phyloP scores from a whole-genome alignment of 495 filamentous ascomycete species.

The Neurospora sp. region DNA sequence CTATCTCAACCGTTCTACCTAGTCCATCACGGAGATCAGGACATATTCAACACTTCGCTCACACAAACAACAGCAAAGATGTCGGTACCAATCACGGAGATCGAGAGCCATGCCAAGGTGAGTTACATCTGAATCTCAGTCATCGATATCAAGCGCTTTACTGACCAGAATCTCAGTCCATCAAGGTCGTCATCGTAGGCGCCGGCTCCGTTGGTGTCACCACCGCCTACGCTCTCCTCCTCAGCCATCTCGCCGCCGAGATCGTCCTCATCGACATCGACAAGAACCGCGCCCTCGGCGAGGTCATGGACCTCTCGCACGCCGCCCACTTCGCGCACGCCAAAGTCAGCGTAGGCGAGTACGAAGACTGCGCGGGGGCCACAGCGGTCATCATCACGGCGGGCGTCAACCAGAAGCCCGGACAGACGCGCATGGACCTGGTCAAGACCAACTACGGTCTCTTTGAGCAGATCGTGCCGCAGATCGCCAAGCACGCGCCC shows the following conservation, averaged over 20 bases:
- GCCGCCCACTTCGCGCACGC: constrained; percentile 27
- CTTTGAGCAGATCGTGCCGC: constrained; percentile 17
- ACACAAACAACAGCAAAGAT: not conserved
- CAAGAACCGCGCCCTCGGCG: constrained; percentile 22
- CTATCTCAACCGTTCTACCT: not conserved
- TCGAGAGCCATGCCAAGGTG: not conserved
- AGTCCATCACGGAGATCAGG: not conserved
- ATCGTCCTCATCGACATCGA: constrained; percentile 36
- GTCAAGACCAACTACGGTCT: constrained; percentile 21
- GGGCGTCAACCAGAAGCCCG: constrained; percentile 25
- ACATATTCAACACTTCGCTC: not conserved
- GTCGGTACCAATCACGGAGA: not conserved
- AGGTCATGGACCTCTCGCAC: constrained; percentile 29
- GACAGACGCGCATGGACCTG: constrained; percentile 22
- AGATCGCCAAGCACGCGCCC: constrained; percentile 14
- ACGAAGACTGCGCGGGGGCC: constrained; percentile 36
- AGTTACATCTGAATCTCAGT: not conserved
- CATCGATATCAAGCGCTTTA: not conserved
- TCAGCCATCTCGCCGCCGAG: constrained; percentile 39
- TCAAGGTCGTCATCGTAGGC: constrained; percentile 36
- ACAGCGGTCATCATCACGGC: constrained; percentile 44
- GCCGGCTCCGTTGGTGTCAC: constrained; percentile 45
- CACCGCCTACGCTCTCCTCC: constrained; percentile 43
- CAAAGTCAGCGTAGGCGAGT: constrained; percentile 20
- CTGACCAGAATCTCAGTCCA: constrained; percentile 2